Evolutionary conservation across 169 alveolate species (phyloP).

Genomic region (Neospora caninum): DNA sequence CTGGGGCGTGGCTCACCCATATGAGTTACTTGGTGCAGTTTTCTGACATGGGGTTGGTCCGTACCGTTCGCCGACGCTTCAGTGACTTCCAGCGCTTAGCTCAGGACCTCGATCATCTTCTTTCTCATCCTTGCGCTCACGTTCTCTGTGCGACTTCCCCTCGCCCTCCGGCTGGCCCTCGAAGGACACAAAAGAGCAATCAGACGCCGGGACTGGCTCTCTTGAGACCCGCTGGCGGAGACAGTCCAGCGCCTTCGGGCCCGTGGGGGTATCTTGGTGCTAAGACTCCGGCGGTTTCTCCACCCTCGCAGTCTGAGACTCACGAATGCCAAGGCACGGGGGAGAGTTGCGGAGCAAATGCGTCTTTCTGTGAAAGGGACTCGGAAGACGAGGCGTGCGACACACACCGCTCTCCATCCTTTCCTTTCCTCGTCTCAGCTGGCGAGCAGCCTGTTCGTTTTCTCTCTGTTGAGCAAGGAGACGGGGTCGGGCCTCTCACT

Average conservation of each 20-base stretch:
- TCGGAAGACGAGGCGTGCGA: background rate
- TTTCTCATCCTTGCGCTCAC: constrained; percentile 8
- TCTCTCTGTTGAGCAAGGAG: too few species aligned
- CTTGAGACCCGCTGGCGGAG: background rate
- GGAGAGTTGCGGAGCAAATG: background rate
- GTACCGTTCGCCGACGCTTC: constrained; percentile 24
- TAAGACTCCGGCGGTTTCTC: too few species aligned
- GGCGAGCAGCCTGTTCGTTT: too few species aligned
- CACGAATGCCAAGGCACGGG: too few species aligned
- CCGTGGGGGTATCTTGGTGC: background rate
- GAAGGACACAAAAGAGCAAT: background rate
- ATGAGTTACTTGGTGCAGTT: background rate
- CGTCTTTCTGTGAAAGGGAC: background rate
- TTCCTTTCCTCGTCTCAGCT: too few species aligned
- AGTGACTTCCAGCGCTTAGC: constrained; percentile 17
- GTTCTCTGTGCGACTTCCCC: background rate
- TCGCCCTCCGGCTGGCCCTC: background rate
- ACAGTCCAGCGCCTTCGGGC: background rate
- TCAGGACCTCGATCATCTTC: background rate
- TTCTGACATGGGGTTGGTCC: background rate
- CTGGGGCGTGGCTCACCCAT: background rate
- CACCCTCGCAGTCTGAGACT: too few species aligned
- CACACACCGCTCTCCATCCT: background rate
- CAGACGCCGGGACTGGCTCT: background rate
- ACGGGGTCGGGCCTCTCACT: too few species aligned